These are phyloP conservation scores for Arabidopsis lyrata DNA, from an alignment of 441 rosid species.

Conservation along the genomic window DNA sequence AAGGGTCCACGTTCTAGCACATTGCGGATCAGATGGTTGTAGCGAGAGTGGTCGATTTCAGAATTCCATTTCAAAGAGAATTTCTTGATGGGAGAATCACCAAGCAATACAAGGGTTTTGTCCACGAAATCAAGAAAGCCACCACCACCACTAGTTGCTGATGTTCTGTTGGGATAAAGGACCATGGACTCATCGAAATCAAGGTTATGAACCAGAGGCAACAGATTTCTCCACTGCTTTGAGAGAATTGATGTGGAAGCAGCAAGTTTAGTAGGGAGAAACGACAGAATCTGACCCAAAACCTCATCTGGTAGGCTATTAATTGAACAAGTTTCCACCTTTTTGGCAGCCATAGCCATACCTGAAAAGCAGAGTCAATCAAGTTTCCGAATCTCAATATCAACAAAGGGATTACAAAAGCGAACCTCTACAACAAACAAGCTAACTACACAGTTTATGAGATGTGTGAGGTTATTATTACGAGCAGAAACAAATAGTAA, in stretches of 20 bases:
- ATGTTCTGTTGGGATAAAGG: no score
- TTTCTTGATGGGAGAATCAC: conserved; percentile 4
- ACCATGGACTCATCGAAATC: background rate
- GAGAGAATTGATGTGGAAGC: no score
- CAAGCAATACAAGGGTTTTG: background rate
- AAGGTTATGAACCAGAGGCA: background rate
- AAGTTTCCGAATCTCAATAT: no score
- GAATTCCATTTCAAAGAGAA: background rate
- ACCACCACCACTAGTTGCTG: background rate
- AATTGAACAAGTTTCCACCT: background rate
- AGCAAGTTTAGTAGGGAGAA: no score
- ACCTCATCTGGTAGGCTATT: no score
- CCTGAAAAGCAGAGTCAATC: background rate
- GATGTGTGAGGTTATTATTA: no score
- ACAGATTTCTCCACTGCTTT: background rate
- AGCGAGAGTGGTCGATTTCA: background rate
- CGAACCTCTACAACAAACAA: no score
- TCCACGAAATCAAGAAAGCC: background rate
- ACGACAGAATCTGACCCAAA: no score
- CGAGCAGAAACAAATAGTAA: no score
- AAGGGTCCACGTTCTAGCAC: background rate
- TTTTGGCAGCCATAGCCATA: background rate
- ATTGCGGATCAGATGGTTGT: background rate
- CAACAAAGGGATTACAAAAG: no score
- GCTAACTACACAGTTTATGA: no score